Evolutionary conservation across 345 rosid species (phyloP), one percentile per base, ranked within the genome.

Genomic region (Balakata baccata): DNA sequence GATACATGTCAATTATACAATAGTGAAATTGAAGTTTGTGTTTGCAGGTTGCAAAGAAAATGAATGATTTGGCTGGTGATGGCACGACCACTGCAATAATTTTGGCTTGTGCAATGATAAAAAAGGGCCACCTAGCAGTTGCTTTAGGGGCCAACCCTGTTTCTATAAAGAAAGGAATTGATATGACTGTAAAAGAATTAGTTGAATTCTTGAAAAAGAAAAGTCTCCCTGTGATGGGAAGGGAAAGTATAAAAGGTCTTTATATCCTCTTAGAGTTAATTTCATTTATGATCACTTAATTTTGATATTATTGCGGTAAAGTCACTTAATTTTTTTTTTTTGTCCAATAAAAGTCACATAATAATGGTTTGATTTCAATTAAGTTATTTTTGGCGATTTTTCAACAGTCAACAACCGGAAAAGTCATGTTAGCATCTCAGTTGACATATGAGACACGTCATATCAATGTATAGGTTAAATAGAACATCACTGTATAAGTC

Each of bases 11-110:
- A 47, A 62, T 37, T 51, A 66, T 16, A 61, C 34, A 43, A 72
- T 13, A 13, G 61, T 75, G 56, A 81, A 62, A 66, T 29, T 51
- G 75, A 43, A 70, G 62, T 72, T 64, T 49, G 46, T 84, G 39
- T 16, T 45, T 81, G 77, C 84, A 92, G 97, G 98, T 92, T 78
- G 98, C 91, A 17, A 79, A 74, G 77, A 87, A 86, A 78, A 90
- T 87, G 93, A 94, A 94, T 43, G 89, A 84, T 3, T 80, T 89
- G 80, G 98, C 95, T 50, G 97, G 98, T 68, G 97, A 92, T 82
- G 97, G 97, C 66, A 94, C 97, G 0, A 87, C 97, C 6, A 92
- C 95, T 58, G 97, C 97, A 1, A 87, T 89, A 41, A 83, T 93
- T 71, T 84, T 94, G 83, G 93, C 98, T 69, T 87, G 92, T 74